Evolutionary conservation across 495 filamentous ascomycete genomes (phyloP).

Genomic region (Neurospora tetrasperma): DNA sequence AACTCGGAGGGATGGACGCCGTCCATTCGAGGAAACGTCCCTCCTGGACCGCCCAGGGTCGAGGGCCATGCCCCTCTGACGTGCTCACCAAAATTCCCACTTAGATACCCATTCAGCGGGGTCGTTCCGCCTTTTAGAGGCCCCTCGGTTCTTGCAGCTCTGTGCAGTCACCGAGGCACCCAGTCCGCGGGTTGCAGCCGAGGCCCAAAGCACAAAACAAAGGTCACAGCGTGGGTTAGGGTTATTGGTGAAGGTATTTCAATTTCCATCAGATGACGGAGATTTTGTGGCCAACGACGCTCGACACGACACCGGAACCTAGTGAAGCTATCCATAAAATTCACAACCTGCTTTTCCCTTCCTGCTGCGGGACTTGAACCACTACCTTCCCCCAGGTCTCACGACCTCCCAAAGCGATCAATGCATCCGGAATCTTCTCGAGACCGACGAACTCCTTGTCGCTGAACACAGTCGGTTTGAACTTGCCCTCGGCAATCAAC

Average conservation of each 20-base stretch:
- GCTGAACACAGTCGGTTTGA: constrained; percentile 68
- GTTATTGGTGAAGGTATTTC: neutral
- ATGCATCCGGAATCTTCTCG: constrained; percentile 64
- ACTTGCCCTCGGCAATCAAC: constrained; percentile 67
- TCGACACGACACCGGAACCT: neutral
- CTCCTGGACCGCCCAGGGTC: neutral
- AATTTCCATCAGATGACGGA: neutral
- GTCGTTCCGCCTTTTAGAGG: neutral
- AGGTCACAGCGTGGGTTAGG: neutral
- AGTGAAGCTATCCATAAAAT: neutral
- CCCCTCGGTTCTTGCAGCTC: no score
- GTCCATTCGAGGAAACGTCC: neutral
- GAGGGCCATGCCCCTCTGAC: neutral
- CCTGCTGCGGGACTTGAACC: constrained; percentile 64
- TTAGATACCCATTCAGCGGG: neutral
- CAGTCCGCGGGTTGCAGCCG: neutral
- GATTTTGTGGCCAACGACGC: neutral
- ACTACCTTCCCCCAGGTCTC: constrained; percentile 97
- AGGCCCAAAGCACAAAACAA: neutral
- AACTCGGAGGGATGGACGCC: neutral
- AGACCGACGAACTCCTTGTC: constrained; percentile 76
- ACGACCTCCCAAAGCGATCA: constrained; percentile 64
- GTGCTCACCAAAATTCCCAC: neutral
- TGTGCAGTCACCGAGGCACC: neutral
- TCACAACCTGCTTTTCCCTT: constrained; percentile 44